Evolutionary conservation across 768 basidiomycete genomes (phyloP), one percentile per base, ranked within the genome.

Genomic region (Udeniomyces megalosporus): DNA sequence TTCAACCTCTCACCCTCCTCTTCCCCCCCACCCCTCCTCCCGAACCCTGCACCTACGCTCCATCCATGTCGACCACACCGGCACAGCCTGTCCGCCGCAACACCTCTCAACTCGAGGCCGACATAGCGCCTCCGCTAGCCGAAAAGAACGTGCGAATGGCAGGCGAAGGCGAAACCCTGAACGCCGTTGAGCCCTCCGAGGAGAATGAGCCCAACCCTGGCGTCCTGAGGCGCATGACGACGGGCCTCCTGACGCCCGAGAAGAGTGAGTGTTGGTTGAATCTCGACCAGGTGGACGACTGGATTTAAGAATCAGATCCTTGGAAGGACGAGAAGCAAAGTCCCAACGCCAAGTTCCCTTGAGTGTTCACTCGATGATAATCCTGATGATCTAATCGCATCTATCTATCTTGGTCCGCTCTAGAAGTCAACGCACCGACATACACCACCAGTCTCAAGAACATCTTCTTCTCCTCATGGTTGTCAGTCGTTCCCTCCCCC

Each of bases 381-480:
- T n/a, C n/a, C n/a, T n/a, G n/a, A n/a, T 44, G 20, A 44, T 42
- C 54, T 55, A n/a, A 55, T 55, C 38, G 31, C 29, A 47, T 14
- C 44, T 28, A 28, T 48, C 35, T 35, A 38, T 42, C 24, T 26
- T 34, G 42, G 44, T 4, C 10, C 12, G n/a, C 35, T 49, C 46
- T 49, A 26, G 20, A 57, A 38, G 54, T 31, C 24, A 24, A 57
- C 4, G 56, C 34, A 2, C 61, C 61, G 17, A 38, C 47, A 17
- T 63, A 57, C 49, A 57, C 55, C 24, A 20, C 32, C 10, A 50
- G 48, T 17, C 58, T 63, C 55, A 57, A 44, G 35, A 24, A 42
- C 28, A 55, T 50, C 45, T 55, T 63, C 55, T 35, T 63, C 11
- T 58, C 47, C 14, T 56, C 53, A 10, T 63, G 48, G 47, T 35